Evolutionary conservation across 495 filamentous ascomycete species (phyloP).

Genomic region (Aspergillus egyptiacus): DNA sequence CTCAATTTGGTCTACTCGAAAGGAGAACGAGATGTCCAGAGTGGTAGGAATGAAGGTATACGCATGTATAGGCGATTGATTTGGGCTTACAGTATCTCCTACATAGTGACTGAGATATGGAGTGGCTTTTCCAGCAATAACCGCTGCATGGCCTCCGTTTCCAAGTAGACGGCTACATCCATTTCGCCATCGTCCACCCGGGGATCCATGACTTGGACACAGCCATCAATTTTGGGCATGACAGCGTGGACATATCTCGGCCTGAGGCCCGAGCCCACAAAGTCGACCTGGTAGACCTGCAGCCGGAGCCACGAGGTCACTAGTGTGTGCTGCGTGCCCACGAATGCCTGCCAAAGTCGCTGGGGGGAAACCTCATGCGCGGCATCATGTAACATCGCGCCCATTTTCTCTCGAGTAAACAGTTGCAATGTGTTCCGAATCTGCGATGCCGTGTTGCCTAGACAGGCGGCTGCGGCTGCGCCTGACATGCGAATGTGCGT

Average conservation of each 20-base stretch:
- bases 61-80: too few relatives aligned
- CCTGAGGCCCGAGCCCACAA: background rate
- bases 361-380: constrained; percentile 7
- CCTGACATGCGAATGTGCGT: constrained; percentile 3
- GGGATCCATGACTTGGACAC: background rate
- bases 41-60: too few relatives aligned
- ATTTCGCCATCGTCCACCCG: background rate
- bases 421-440: background rate
- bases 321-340: constrained; percentile 1
- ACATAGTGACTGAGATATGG: background rate
- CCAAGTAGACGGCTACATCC: background rate
- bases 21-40: too few relatives aligned
- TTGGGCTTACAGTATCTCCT: background rate
- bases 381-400: background rate
- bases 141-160: background rate
- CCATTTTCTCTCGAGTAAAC: background rate
- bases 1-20: too few relatives aligned
- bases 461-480: background rate
- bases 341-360: constrained; percentile 9
- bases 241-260: constrained; percentile 5
- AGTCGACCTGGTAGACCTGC: constrained; percentile 6
- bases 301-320: constrained; percentile 8
- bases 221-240: constrained; percentile 7
- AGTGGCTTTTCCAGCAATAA: background rate
- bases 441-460: background rate